Percentiles rank a stretch among this genome's conserved stretches.
Conservation (phyloP, 192 early-diverging fungal genomes). For the Jimgerdemannia flammicorona region DNA sequence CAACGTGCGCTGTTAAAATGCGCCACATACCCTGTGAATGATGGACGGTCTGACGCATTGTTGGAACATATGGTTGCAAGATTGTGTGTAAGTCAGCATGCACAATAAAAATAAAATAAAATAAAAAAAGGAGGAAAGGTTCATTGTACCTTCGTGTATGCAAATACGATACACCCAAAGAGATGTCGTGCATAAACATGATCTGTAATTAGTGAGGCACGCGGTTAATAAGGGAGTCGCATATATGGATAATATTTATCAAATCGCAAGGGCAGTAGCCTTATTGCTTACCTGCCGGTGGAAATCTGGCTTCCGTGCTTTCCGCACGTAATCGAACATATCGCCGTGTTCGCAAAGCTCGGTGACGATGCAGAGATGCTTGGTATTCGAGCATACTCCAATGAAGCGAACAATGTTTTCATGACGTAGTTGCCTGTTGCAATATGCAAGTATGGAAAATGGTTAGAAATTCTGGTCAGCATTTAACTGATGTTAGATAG, state of each 20-base stretch:
- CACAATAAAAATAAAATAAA: background rate
- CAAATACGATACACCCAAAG: constrained; percentile 65
- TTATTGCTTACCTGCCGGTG: constrained; percentile 53
- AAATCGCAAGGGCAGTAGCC: too few relatives aligned
- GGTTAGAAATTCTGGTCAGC: too few relatives aligned
- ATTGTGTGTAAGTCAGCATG: background rate
- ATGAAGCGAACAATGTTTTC: constrained; percentile 73
- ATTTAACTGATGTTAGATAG: background rate
- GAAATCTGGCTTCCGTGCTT: constrained; percentile 54
- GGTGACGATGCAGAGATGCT: constrained; percentile 67
- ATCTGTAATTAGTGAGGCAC: constrained; percentile 31
- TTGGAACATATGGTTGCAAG: too few relatives aligned
- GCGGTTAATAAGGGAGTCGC: too few relatives aligned
- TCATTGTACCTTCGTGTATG: constrained; percentile 48
- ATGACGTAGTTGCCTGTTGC: constrained; percentile 70
- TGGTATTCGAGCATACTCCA: constrained; percentile 64
- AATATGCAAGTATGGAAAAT: too few relatives aligned
- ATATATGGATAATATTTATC: too few relatives aligned
- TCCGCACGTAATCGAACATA: constrained; percentile 70
- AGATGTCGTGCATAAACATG: constrained; percentile 77
- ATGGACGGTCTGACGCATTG: constrained; percentile 64
- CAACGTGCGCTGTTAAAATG: too few relatives aligned
- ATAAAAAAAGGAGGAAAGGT: background rate
- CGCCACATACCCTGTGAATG: constrained; percentile 56
- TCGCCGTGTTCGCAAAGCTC: constrained; percentile 74